Percentiles rank a stretch among this genome's conserved stretches.
These are phyloP conservation scores for Penicillium crustosum DNA, from an alignment of 2,329 filamentous ascomycete genomes.

Conservation along the genomic window DNA sequence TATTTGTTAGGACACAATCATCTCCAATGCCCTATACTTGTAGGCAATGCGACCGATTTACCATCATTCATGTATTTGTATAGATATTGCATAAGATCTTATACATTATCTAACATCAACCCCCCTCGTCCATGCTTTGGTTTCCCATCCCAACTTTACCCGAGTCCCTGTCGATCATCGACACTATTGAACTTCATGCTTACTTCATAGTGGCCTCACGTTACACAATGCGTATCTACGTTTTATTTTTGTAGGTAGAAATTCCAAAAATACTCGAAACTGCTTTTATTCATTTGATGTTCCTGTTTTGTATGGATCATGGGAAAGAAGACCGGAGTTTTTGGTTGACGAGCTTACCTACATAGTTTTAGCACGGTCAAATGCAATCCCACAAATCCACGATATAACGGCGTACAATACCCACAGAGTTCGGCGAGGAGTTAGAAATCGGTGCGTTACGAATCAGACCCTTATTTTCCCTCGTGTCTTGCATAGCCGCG, in stretches of 20 bases:
- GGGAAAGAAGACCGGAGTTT: background rate
- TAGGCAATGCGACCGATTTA: background rate
- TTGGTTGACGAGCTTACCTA: background rate
- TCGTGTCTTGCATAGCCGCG: background rate
- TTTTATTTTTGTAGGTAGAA: background rate
- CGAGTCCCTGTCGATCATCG: background rate
- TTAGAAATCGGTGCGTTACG: background rate
- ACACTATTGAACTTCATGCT: background rate
- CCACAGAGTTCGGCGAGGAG: background rate
- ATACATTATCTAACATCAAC: background rate
- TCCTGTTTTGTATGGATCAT: background rate
- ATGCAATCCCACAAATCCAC: no score
- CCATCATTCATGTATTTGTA: background rate
- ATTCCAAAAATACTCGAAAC: background rate
- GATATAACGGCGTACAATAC: background rate
- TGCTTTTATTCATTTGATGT: background rate
- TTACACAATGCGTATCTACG: background rate
- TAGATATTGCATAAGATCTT: background rate
- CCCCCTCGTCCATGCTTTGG: background rate
- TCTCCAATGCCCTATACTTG: no score
- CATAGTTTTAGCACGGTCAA: background rate
- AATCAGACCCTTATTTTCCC: background rate
- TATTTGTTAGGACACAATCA: background rate
- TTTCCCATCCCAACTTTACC: background rate
- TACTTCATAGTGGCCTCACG: background rate